Base-by-base conservation (phyloP, 108 stramenopile genomes). In the Conticribra weissflogii region DNA sequence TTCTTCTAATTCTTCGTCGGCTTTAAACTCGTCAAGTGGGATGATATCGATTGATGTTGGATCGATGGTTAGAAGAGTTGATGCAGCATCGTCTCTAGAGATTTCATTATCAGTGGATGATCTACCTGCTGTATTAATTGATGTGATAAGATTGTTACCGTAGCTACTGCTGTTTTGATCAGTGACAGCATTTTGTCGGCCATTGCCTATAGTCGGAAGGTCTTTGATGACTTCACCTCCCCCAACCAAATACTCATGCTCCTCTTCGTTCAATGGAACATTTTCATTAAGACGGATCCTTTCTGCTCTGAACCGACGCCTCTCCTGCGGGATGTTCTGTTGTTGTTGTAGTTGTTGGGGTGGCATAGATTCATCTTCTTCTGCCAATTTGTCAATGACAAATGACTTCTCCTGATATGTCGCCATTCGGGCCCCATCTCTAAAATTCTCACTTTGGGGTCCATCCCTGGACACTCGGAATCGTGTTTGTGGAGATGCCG, bases 1-100 rank as follows among this genome's bases (percentile, higher is more conserved):
- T 0, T 50, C 56, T 17, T 54, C 59, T 28, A 41, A 29, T 19
- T 21, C 57, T 22, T 56, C 65, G 15, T 72, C 65, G 0, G 30
- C 59, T 34, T 63, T 72, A 17, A 17, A 65, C 50, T 68, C 57
- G 30, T 66, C 53, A n/a, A 67, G 52, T 2, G 78, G 78, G 50
- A 79, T 33, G 49, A 79, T 72, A 29, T 79, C 66, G 29, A 79
- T 72, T 16, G 71, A 72, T 33, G 36, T 67, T 18, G 78, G 78
- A 63, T 79, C 78, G 24, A 79, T 68, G 27, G 78, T 68, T 3
- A 79, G 66, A 24, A 67, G 41, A 48, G 27, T 62, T 48, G 65
- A 21, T n/a, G 66, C 24, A 30, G 12, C 45, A 24, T 27, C n/a
- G n/a, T n/a, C n/a, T n/a, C n/a, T n/a, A 51, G 22, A 9, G 3